These are phyloP conservation scores for Bretziella fagacearum DNA, from an alignment of 2,329 filamentous ascomycete genomes.

Conservation along the genomic window DNA sequence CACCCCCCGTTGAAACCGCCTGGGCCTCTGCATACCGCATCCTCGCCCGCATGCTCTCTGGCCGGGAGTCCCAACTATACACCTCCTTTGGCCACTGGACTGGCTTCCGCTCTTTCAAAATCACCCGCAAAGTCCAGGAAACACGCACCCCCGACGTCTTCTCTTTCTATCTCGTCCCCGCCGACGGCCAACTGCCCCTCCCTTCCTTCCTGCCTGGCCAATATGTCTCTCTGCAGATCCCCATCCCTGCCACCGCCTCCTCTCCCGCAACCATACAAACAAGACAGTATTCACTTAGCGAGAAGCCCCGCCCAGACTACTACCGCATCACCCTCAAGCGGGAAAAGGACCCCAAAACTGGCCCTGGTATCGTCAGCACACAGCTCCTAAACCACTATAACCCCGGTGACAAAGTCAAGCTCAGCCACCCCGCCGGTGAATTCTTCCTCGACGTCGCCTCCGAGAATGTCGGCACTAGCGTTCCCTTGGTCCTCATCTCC, in stretches of 20 bases:
- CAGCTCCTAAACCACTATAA: constrained; percentile 31
- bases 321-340: constrained; percentile 64
- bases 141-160: constrained; percentile 34
- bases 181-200: constrained; percentile 35
- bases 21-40: constrained; percentile 58
- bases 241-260: constrained; percentile 35
- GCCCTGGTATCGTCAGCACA: constrained; percentile 36
- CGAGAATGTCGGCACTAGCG: constrained; percentile 22
- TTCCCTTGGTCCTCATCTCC: constrained; percentile 47
- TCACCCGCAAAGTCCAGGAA: constrained; percentile 45
- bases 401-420: constrained; percentile 35
- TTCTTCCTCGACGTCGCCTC: constrained; percentile 42
- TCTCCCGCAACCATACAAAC: constrained; percentile 43
- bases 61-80: constrained; percentile 45
- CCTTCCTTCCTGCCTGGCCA: constrained; percentile 52
- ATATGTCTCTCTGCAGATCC: constrained; percentile 50
- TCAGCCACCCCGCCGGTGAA: constrained; percentile 39
- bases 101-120: constrained; percentile 34
- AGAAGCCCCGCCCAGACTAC: constrained; percentile 32
- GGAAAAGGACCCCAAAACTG: constrained; percentile 29
- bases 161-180: constrained; percentile 53
- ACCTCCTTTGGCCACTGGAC: constrained; percentile 28
- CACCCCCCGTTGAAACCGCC: constrained; percentile 47
- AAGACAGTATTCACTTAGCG: constrained; percentile 59
- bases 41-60: constrained; percentile 55